Conservation (phyloP, 2,329 filamentous ascomycete species). For the Amauroascus verrucosus region DNA sequence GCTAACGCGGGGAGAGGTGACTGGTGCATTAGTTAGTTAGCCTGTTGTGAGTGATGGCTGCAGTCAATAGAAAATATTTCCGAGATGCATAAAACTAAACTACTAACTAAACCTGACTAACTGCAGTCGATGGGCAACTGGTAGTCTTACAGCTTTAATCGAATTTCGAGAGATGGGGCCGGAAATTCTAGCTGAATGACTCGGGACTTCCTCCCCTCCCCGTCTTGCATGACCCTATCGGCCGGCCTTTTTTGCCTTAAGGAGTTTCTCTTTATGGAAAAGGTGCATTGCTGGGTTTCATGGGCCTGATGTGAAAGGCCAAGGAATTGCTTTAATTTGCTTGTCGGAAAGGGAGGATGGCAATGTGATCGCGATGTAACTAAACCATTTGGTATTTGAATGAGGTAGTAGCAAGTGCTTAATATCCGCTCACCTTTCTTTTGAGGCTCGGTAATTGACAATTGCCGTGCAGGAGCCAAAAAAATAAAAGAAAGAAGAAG, state of each 20-base stretch:
- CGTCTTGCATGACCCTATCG: background rate
- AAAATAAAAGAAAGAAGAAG: background rate
- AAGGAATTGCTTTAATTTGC: background rate
- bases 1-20: conserved; percentile 1
- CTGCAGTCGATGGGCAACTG: no score
- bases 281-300: background rate
- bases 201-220: background rate
- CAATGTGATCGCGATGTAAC: no score
- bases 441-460: background rate
- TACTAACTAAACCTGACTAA: background rate
- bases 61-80: background rate
- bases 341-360: background rate
- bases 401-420: no score
- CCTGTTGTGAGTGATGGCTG: background rate
- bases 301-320: no score
- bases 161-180: no score
- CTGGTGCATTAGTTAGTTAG: background rate
- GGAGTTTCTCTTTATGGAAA: background rate
- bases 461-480: background rate
- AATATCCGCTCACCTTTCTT: background rate
- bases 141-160: no score
- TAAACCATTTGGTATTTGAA: no score
- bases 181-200: no score
- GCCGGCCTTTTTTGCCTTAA: no score
- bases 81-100: background rate